phyloP scores from a whole-genome alignment of 140 eudicot genomes.

The Senecio squalidus region DNA sequence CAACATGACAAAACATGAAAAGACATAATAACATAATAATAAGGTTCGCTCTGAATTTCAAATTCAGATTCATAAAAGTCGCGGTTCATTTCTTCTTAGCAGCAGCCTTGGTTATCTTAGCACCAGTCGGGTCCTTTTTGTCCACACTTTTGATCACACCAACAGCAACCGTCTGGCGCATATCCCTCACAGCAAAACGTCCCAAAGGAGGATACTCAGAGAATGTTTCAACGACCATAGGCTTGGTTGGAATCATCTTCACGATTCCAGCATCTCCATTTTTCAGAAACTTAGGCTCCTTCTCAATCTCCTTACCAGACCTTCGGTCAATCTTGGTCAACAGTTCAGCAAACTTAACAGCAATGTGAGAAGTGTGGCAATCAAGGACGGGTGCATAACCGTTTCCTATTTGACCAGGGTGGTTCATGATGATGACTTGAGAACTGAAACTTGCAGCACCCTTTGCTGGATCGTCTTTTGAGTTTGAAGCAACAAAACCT shows the following conservation, averaged over 20 bases:
- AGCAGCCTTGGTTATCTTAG: conserved; percentile 41
- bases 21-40: background rate
- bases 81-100: conserved; percentile 35
- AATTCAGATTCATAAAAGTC: background rate
- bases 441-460: conserved; percentile 31
- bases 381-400: conserved; percentile 36
- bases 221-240: conserved; percentile 41
- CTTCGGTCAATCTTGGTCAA: conserved; percentile 40
- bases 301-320: conserved; percentile 42
- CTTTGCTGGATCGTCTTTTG: conserved; percentile 36
- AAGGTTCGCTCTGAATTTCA: background rate
- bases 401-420: conserved; percentile 35
- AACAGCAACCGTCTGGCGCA: conserved; percentile 37
- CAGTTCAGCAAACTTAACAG: conserved; percentile 39
- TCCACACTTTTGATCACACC: conserved; percentile 42
- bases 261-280: conserved; percentile 43
- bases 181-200: conserved; percentile 39
- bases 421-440: conserved; percentile 39
- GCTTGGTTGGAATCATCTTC: conserved; percentile 44
- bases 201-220: conserved; percentile 34
- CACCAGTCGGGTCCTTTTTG: conserved; percentile 38
- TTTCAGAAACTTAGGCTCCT: conserved; percentile 36
- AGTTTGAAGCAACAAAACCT: conserved; percentile 38
- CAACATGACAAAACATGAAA: background rate
- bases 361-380: conserved; percentile 35